phyloP scores from a whole-genome alignment of 176 grass and related monocot genomes.

The Hyparrhenia diplandra region DNA sequence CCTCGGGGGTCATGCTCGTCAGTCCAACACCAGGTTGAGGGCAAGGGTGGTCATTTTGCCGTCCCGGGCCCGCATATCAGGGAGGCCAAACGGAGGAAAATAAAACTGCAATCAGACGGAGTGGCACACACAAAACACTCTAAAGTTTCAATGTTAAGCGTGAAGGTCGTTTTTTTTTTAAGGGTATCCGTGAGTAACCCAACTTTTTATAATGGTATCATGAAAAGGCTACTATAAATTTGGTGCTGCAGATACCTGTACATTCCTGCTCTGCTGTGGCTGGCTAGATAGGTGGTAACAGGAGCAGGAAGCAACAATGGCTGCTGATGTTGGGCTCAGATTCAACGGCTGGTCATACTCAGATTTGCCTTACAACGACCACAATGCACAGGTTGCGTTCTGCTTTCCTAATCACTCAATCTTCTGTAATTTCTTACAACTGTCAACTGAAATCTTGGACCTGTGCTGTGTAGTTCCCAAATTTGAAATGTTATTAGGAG shows the following conservation, averaged over 20 bases:
- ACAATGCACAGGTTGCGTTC: conserved; percentile 12
- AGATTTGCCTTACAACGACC: conserved; percentile 31
- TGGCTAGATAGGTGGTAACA: not conserved
- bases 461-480: not conserved
- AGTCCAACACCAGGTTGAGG: too few species aligned
- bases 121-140: too few species aligned
- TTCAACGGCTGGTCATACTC: conserved; percentile 46
- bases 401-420: not conserved
- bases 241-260: conserved; percentile 16
- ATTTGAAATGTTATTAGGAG: not conserved
- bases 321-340: conserved; percentile 49
- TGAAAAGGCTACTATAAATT: too few species aligned
- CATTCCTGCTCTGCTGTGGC: conserved; percentile 10
- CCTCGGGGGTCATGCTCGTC: too few species aligned
- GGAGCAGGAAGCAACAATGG: conserved; percentile 26
- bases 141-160: too few species aligned
- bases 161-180: too few species aligned
- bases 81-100: too few species aligned
- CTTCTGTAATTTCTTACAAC: not conserved
- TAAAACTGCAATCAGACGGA: too few species aligned
- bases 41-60: too few species aligned
- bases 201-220: too few species aligned
- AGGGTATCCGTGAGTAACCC: too few species aligned
- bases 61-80: too few species aligned
- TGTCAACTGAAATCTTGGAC: not conserved